Percentiles rank a stretch among this genome's conserved stretches.
phyloP scores from a whole-genome alignment of 2,329 filamentous ascomycete genomes.

The Nectriaceae sp. region DNA sequence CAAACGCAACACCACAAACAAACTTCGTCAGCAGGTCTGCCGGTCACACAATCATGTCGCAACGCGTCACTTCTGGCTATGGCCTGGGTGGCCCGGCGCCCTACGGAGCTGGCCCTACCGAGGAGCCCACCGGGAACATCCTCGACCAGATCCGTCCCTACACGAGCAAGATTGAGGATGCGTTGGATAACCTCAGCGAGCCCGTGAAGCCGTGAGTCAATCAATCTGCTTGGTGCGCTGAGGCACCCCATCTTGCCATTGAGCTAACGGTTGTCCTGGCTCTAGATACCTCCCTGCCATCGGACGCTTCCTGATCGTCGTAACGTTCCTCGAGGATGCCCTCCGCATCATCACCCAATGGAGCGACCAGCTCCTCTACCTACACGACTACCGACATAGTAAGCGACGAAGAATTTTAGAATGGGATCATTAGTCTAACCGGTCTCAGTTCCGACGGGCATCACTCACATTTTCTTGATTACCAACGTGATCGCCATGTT shows the following conservation, averaged over 20 bases:
- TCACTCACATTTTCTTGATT: conserved; percentile 92
- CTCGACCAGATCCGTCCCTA: conserved; percentile 90
- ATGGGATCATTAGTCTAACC: conserved; percentile 17
- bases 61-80: conserved; percentile 74
- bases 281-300: conserved; percentile 88
- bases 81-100: conserved; percentile 72
- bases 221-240: neutral
- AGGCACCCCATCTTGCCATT: neutral
- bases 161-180: conserved; percentile 97
- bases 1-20: conserved; percentile 4
- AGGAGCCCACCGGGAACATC: conserved; percentile 63
- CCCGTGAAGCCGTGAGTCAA: conserved; percentile 84
- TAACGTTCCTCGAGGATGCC: conserved; percentile 97
- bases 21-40: conserved; percentile 30
- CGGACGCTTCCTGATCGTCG: conserved; percentile 95
- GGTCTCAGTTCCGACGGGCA: conserved; percentile 73
- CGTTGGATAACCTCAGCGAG: conserved; percentile 83
- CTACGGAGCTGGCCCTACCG: conserved; percentile 61
- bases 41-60: conserved; percentile 36
- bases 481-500: conserved; percentile 88
- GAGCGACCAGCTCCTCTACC: conserved; percentile 90
- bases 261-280: conserved; percentile 18
- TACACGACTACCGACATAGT: conserved; percentile 93
- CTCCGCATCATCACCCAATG: conserved; percentile 97
- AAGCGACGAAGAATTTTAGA: conserved; percentile 43